Evolutionary conservation across 1,139 yeast species (phyloP).

Genomic region (Pneumocystis canis): DNA sequence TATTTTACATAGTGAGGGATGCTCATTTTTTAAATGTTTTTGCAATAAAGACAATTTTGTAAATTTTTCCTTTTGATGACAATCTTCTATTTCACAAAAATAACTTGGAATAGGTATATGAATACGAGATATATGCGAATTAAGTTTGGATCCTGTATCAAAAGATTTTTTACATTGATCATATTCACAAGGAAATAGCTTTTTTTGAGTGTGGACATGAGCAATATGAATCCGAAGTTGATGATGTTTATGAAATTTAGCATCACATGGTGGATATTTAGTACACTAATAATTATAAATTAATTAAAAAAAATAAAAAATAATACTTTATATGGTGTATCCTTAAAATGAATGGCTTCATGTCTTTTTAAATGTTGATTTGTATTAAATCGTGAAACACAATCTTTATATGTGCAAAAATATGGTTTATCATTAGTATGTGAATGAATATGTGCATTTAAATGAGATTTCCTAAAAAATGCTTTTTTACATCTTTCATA

Average conservation of each 20-base stretch:
- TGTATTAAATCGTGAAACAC: slow-evolving; percentile 75
- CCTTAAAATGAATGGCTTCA: slow-evolving; percentile 22
- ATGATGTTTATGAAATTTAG: slow-evolving; percentile 62
- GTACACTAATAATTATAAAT: slow-evolving; percentile 65
- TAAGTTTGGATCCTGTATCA: slow-evolving; percentile 23
- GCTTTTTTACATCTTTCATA: slow-evolving; percentile 41
- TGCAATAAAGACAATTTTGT: slow-evolving; percentile 68
- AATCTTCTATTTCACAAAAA: slow-evolving; percentile 24
- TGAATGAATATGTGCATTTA: slow-evolving; percentile 50
- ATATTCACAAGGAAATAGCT: slow-evolving; percentile 22
- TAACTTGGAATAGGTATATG: slow-evolving; percentile 19
- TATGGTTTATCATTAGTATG: slow-evolving; percentile 50
- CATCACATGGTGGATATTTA: slow-evolving; percentile 44
- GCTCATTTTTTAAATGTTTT: slow-evolving; percentile 54
- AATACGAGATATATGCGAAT: slow-evolving; percentile 22
- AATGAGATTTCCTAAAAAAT: slow-evolving; percentile 64
- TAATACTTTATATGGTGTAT: slow-evolving; percentile 20
- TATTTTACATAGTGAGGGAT: slow-evolving; percentile 50
- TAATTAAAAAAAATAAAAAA: slow-evolving; percentile 41
- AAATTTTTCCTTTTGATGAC: slow-evolving; percentile 41
- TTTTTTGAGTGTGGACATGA: slow-evolving; percentile 36
- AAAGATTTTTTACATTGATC: slow-evolving; percentile 25
- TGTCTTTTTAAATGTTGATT: slow-evolving; percentile 74
- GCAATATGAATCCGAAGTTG: slow-evolving; percentile 60
- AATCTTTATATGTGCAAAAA: slow-evolving; percentile 41